A percentile compares a stretch with the other conserved stretches of the same genome.
Evolutionary conservation across 768 basidiomycete species (phyloP).

Genomic region (Galerina marginata): DNA sequence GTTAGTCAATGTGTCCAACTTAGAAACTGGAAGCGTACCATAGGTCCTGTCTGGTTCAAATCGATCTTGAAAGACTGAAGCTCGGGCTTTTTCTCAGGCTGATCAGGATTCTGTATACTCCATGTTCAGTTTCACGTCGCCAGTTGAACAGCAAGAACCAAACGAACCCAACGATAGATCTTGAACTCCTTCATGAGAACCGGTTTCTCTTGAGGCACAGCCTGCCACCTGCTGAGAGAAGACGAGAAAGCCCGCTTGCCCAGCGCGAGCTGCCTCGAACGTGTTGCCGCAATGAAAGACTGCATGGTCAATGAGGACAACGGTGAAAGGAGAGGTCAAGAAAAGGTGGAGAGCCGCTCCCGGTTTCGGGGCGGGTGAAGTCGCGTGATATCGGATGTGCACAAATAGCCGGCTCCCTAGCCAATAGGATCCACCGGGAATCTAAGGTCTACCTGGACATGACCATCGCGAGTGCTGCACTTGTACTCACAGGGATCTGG

Average conservation of each 20-base stretch:
- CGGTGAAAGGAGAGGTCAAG: constrained; percentile 10
- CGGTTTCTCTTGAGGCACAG: constrained; percentile 67
- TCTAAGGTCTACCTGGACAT: constrained; percentile 17
- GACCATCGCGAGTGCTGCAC: constrained; percentile 25
- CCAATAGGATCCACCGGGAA: constrained; percentile 20
- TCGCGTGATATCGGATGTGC: constrained; percentile 32
- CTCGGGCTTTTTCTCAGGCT: constrained; percentile 87
- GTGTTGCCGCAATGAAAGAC: constrained; percentile 24
- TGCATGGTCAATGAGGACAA: constrained; percentile 27
- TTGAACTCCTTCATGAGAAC: constrained; percentile 91
- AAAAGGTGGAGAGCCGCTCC: constrained; percentile 21
- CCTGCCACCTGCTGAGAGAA: constrained; percentile 36
- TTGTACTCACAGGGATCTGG: constrained; percentile 32
- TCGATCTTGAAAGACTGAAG: constrained; percentile 93
- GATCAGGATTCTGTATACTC: constrained; percentile 80
- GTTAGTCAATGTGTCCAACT: neutral
- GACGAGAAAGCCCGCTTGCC: constrained; percentile 31
- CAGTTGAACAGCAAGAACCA: neutral
- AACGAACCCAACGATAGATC: constrained; percentile 95
- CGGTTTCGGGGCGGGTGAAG: constrained; percentile 20
- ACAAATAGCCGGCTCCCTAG: constrained; percentile 23
- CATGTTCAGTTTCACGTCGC: constrained; percentile 23
- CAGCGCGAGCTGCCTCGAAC: constrained; percentile 20
- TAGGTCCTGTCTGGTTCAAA: constrained; percentile 93
- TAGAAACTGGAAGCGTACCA: constrained; percentile 53